Percentiles rank a stretch among this genome's conserved stretches.
Evolutionary conservation across 495 filamentous ascomycete species (phyloP).

Genomic region (Chaetomidium leptoderma): DNA sequence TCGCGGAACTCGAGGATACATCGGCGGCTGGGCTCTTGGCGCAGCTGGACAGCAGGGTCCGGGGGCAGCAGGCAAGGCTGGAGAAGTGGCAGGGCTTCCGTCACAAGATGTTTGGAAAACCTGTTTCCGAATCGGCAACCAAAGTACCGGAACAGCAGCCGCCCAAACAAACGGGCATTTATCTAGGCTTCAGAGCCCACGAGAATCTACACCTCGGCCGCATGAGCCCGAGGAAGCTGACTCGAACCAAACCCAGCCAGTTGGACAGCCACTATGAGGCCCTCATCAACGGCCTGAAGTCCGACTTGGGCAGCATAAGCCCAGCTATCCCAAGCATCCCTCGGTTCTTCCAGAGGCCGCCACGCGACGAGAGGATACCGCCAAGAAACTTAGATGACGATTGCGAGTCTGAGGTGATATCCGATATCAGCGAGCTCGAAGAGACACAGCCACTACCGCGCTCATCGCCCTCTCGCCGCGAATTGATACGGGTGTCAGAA

Average conservation of each 20-base stretch:
- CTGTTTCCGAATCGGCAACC: constrained; percentile 21
- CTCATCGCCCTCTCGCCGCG: constrained; percentile 18
- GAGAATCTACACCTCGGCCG: constrained; percentile 34
- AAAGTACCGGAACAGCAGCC: constrained; percentile 21
- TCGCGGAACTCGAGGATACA: constrained; percentile 47
- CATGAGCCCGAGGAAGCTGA: constrained; percentile 28
- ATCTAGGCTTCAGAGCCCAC: constrained; percentile 49
- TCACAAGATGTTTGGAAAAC: constrained; percentile 41
- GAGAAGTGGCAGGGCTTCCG: constrained; percentile 69
- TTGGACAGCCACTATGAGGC: constrained; percentile 42
- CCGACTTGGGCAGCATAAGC: constrained; percentile 36
- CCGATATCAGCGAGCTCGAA: constrained; percentile 45
- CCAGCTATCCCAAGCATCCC: constrained; percentile 12
- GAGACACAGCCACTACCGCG: constrained; percentile 27
- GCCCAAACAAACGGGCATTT: constrained; percentile 39
- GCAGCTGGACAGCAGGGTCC: constrained; percentile 59
- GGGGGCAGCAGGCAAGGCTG: constrained; percentile 59
- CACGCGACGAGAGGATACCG: constrained; percentile 8
- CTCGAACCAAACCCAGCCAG: constrained; percentile 14
- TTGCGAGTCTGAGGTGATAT: constrained; percentile 34
- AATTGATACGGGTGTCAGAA: constrained; percentile 12
- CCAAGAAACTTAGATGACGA: constrained; percentile 12
- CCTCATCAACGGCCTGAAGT: constrained; percentile 39
- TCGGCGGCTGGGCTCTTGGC: constrained; percentile 50
- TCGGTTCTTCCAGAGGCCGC: constrained; percentile 28